Evolutionary conservation across 192 early-diverging fungal genomes (phyloP).

Genomic region (Kappamyces sp.): DNA sequence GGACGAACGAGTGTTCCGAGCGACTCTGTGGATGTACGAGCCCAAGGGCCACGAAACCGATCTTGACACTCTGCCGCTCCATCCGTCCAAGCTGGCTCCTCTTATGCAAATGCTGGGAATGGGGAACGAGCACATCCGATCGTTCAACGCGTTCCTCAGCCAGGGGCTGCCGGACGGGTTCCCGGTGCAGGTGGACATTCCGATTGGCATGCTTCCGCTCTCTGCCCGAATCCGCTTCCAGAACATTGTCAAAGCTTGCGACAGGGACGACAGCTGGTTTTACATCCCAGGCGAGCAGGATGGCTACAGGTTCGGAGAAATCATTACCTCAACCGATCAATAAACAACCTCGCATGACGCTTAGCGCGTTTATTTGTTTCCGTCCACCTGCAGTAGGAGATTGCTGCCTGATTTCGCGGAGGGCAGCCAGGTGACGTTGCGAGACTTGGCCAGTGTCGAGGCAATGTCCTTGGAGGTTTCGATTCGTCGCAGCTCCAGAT

Average conservation of each 20-base stretch:
- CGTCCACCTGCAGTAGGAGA: slow-evolving; percentile 66
- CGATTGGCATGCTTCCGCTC: slow-evolving; percentile 39
- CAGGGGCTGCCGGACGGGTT: slow-evolving; percentile 39
- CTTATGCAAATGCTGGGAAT: slow-evolving; percentile 40
- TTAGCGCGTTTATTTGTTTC: slow-evolving; percentile 1
- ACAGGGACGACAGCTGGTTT: slow-evolving; percentile 29
- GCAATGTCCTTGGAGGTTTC: slow-evolving; percentile 98
- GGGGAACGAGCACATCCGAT: slow-evolving; percentile 33
- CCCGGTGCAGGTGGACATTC: slow-evolving; percentile 45
- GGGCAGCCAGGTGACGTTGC: slow-evolving; percentile 92
- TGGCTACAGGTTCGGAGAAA: slow-evolving; percentile 40
- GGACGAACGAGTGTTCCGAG: slow-evolving; percentile 18
- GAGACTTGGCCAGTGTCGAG: slow-evolving; percentile 67
- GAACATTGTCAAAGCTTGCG: slow-evolving; percentile 24
- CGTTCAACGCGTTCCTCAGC: slow-evolving; percentile 36
- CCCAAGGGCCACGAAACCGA: slow-evolving; percentile 8
- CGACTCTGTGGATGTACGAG: slow-evolving; percentile 48
- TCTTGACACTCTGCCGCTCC: slow-evolving; percentile 30
- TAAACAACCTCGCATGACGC: neutral
- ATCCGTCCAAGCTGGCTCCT: slow-evolving; percentile 28
- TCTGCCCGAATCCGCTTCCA: slow-evolving; percentile 31
- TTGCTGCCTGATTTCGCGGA: slow-evolving; percentile 48
- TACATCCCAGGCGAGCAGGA: slow-evolving; percentile 34
- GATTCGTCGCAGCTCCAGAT: slow-evolving; percentile 93
- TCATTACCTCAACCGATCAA: slow-evolving; percentile 19